Conservation (phyloP, 805 yeast genomes). For the Starmerella apis region DNA sequence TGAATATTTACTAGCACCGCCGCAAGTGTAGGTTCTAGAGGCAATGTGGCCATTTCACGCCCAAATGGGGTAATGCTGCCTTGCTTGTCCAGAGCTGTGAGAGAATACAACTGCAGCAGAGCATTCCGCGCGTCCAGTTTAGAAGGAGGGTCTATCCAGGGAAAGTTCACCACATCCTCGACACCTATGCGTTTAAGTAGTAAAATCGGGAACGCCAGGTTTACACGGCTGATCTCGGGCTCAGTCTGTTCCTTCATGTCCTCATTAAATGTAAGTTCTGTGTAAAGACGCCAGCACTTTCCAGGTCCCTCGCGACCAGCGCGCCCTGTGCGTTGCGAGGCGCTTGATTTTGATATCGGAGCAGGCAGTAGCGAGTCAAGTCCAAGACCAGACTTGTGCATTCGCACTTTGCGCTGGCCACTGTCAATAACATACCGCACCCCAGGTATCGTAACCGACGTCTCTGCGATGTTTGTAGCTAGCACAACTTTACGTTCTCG, state of each 20-base stretch:
- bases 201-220: conserved; percentile 71
- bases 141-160: conserved; percentile 90
- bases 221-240: conserved; percentile 83
- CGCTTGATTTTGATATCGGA: conserved; percentile 88
- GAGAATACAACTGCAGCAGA: conserved; percentile 60
- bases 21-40: conserved; percentile 84
- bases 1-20: conserved; percentile 70
- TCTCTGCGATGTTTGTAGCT: conserved; percentile 95
- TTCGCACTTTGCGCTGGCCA: conserved; percentile 85
- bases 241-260: conserved; percentile 70
- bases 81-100: conserved; percentile 64
- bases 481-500: conserved; percentile 62
- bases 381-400: conserved; percentile 89
- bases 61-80: conserved; percentile 77
- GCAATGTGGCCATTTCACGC: conserved; percentile 75
- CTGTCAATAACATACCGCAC: conserved; percentile 87
- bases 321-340: conserved; percentile 92
- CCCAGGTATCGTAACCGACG: conserved; percentile 92
- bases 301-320: conserved; percentile 98
- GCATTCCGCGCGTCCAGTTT: conserved; percentile 65
- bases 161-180: conserved; percentile 72
- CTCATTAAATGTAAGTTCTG: conserved; percentile 51
- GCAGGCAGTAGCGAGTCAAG: conserved; percentile 85
- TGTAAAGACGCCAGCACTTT: conserved; percentile 73
- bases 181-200: conserved; percentile 77